Conservation (phyloP, 805 yeast species). For the Kodamaea leandrae region DNA sequence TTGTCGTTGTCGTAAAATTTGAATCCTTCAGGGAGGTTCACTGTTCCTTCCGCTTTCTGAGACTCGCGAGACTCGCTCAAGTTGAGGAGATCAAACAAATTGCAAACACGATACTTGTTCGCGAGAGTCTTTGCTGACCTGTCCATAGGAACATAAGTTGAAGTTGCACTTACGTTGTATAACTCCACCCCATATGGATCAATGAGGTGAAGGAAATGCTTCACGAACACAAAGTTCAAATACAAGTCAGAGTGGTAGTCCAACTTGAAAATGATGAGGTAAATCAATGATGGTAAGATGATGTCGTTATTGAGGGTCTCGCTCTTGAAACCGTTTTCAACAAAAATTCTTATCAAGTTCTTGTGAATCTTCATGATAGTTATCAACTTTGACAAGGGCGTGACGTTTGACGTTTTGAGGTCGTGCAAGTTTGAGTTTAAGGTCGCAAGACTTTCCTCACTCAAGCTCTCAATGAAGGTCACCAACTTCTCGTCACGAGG, state of each 20-base stretch:
- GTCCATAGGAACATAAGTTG: slow-evolving; percentile 20
- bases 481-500: slow-evolving; percentile 8
- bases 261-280: slow-evolving; percentile 30
- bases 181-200: slow-evolving; percentile 31
- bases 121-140: slow-evolving; percentile 14
- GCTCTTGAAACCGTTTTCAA: slow-evolving; percentile 18
- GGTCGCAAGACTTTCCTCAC: slow-evolving; percentile 17
- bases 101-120: slow-evolving; percentile 17
- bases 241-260: slow-evolving; percentile 25
- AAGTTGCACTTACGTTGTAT: slow-evolving; percentile 15
- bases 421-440: slow-evolving; percentile 18
- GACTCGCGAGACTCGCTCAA: slow-evolving; percentile 15
- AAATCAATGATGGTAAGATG: slow-evolving; percentile 40
- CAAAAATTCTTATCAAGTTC: slow-evolving; percentile 18
- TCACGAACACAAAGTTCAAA: slow-evolving; percentile 37
- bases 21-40: slow-evolving; percentile 3
- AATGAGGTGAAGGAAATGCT: slow-evolving; percentile 32
- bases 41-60: not conserved
- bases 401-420: slow-evolving; percentile 19
- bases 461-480: slow-evolving; percentile 18
- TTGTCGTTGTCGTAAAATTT: slow-evolving; percentile 31
- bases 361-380: slow-evolving; percentile 34
- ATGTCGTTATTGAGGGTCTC: slow-evolving; percentile 36
- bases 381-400: slow-evolving; percentile 34
- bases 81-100: slow-evolving; percentile 32